A percentile compares a stretch with the other conserved stretches of the same genome.
Conservation (phyloP, 495 filamentous ascomycete species). For the Penicillium canariense region DNA sequence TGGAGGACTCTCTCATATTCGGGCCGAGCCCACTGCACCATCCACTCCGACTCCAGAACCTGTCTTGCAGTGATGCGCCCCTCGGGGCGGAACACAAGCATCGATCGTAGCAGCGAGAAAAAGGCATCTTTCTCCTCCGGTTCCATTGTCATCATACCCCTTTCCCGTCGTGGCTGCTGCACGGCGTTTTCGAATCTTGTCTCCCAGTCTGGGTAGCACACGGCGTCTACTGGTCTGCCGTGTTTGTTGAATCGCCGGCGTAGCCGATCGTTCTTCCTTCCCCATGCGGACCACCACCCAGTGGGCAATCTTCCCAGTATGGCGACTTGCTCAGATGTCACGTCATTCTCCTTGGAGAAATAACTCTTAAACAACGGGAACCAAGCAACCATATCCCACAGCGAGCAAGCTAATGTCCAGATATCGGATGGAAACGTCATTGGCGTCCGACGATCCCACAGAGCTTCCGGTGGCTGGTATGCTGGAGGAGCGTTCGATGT, state of each 20-base stretch:
- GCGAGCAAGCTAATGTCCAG: background rate
- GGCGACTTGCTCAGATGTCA: background rate
- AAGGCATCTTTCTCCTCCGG: background rate
- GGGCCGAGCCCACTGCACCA: constrained; percentile 25
- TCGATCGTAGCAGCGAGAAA: background rate
- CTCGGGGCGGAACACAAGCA: constrained; percentile 15
- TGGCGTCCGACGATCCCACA: background rate
- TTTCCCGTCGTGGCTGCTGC: background rate
- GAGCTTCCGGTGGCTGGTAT: constrained; percentile 3
- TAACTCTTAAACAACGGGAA: background rate
- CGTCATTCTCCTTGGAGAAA: background rate
- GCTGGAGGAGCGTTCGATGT: constrained; percentile 21
- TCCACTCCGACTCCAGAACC: constrained; percentile 30
- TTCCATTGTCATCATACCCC: background rate
- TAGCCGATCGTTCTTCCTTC: background rate
- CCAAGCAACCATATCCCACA: background rate
- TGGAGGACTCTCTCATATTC: constrained; percentile 13
- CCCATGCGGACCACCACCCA: background rate
- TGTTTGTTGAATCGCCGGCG: background rate
- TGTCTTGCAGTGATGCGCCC: constrained; percentile 21
- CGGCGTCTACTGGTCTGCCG: background rate
- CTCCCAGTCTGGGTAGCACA: background rate
- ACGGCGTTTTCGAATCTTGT: background rate
- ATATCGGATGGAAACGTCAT: background rate
- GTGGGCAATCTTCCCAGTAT: background rate